A percentile compares a stretch with the other conserved stretches of the same genome.
These are phyloP conservation scores for Botrytis elliptica DNA, from an alignment of 2,329 filamentous ascomycete genomes.

Conservation along the genomic window DNA sequence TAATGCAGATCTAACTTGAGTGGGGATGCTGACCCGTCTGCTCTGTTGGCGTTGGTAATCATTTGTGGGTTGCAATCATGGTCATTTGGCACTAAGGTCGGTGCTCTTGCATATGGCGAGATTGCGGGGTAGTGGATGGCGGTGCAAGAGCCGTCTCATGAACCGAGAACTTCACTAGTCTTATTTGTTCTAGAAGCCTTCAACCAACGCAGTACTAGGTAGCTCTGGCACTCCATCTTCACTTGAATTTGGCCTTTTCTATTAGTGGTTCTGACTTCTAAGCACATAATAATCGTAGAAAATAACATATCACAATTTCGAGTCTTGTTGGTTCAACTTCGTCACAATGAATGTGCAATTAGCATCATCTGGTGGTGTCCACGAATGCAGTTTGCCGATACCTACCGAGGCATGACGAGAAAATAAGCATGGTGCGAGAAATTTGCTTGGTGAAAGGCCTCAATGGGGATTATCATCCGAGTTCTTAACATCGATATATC, in stretches of 20 bases:
- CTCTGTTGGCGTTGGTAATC: neutral
- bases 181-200: neutral
- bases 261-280: neutral
- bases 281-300: neutral
- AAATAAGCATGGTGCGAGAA: neutral
- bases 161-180: constrained; percentile 4
- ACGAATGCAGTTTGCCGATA: constrained; percentile 5
- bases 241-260: neutral
- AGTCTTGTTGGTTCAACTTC: neutral
- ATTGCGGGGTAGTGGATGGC: constrained; percentile 17
- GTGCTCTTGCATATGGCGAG: constrained; percentile 5
- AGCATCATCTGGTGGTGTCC: neutral
- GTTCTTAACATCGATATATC: neutral
- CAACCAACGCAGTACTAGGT: too few species aligned
- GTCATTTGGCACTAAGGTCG: neutral
- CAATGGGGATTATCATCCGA: neutral
- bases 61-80: constrained; percentile 1
- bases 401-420: constrained; percentile 13
- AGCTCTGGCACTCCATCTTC: neutral
- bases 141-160: neutral
- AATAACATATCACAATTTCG: neutral
- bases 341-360: neutral
- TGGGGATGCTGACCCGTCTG: neutral
- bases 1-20: neutral
- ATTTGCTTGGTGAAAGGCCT: neutral